These are phyloP conservation scores for Mortierella sp. DNA, from an alignment of 371 early-diverging fungal species.

Conservation along the genomic window DNA sequence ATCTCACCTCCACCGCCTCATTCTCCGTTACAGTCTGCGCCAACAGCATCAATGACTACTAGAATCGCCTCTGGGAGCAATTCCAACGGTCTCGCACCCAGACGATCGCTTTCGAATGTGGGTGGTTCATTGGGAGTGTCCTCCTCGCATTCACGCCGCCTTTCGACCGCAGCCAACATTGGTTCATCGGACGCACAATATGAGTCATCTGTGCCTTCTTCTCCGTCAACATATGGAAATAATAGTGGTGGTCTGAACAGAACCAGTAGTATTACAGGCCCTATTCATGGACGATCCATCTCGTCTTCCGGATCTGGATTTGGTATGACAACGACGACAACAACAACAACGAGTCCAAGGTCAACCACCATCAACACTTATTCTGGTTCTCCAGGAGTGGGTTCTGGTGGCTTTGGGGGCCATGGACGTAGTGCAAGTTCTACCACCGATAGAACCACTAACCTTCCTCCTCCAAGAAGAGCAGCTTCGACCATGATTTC, in stretches of 20 bases:
- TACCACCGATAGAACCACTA: background rate
- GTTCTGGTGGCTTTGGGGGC: background rate
- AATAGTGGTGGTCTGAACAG: background rate
- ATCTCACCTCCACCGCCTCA: slow-evolving; percentile 40
- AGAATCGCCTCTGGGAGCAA: background rate
- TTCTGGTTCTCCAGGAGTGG: background rate
- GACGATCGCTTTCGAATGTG: slow-evolving; percentile 19
- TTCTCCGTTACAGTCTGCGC: too few species aligned
- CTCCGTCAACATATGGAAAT: background rate
- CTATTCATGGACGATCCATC: slow-evolving; percentile 21
- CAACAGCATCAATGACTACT: background rate
- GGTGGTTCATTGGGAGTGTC: slow-evolving; percentile 6
- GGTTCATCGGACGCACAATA: slow-evolving; percentile 10
- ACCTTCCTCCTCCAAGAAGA: slow-evolving; percentile 1
- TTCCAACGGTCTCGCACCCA: slow-evolving; percentile 3
- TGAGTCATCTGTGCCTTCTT: background rate
- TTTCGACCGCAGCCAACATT: slow-evolving; percentile 12
- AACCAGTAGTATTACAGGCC: background rate
- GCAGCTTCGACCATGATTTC: slow-evolving; percentile 5
- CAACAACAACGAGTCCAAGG: background rate
- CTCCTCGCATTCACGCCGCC: slow-evolving; percentile 13
- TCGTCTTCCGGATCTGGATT: slow-evolving; percentile 21
- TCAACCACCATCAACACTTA: slow-evolving; percentile 10
- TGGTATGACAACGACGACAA: background rate
- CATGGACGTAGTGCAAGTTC: background rate